phyloP scores from a whole-genome alignment of 2,329 filamentous ascomycete species.

The Microdochium paspali region DNA sequence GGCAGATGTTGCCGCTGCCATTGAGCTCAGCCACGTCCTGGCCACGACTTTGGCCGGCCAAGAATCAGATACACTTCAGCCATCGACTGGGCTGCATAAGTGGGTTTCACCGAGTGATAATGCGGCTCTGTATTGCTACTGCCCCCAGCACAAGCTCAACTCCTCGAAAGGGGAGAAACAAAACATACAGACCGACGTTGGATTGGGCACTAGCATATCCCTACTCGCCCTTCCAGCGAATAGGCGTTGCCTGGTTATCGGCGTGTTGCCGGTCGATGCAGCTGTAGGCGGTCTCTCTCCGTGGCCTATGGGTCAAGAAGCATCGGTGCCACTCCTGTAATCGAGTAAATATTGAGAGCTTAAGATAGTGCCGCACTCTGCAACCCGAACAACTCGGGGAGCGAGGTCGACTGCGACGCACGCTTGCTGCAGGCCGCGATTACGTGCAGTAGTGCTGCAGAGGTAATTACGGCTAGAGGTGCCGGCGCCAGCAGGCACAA shows the following conservation, averaged over 20 bases:
- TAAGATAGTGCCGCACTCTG: no score
- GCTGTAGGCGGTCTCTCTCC: no score
- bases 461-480: no score
- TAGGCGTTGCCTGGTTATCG: neutral
- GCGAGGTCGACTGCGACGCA: no score
- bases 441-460: no score
- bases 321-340: no score
- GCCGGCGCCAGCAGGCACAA: no score
- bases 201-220: neutral
- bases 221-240: neutral
- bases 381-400: no score
- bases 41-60: neutral
- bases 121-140: neutral
- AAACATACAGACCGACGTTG: neutral
- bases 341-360: no score
- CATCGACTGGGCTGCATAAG: neutral
- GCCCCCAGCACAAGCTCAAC: neutral
- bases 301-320: no score
- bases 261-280: neutral
- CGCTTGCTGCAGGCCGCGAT: no score
- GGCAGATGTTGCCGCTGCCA: neutral
- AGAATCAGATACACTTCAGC: neutral
- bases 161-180: neutral
- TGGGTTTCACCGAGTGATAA: neutral
- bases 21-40: neutral